These are phyloP conservation scores for Aquilaria agallochum DNA, from an alignment of 441 rosid genomes.

Conservation along the genomic window DNA sequence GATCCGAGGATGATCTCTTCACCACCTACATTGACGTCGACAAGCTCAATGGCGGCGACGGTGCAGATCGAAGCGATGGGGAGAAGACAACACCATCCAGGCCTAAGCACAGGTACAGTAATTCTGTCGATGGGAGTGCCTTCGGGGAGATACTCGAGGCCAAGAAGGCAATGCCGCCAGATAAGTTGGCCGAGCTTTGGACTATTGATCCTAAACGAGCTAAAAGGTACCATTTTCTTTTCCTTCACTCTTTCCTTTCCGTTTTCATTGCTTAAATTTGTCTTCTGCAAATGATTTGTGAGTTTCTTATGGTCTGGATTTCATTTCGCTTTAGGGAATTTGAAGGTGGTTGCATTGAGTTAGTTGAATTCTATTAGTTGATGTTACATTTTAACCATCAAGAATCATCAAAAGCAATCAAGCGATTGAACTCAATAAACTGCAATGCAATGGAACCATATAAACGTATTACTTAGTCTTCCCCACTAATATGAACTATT, in stretches of 20 bases:
- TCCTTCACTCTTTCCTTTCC: neutral
- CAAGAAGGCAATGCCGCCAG: constrained; percentile 82
- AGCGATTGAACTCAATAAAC: no score
- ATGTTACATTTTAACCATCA: no score
- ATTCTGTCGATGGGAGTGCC: constrained; percentile 55
- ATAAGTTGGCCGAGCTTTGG: constrained; percentile 82
- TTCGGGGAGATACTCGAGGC: constrained; percentile 59
- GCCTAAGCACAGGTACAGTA: constrained; percentile 57
- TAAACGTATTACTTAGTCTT: no score
- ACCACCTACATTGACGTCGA: constrained; percentile 82
- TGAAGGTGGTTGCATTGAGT: neutral
- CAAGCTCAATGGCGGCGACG: constrained; percentile 25
- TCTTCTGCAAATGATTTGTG: no score
- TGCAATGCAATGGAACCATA: no score
- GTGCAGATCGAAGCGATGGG: constrained; percentile 18
- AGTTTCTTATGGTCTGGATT: neutral
- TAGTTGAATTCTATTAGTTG: no score
- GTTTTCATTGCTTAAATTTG: neutral
- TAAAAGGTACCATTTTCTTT: constrained; percentile 44
- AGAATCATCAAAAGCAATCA: no score
- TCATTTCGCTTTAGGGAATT: neutral
- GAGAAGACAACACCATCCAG: constrained; percentile 17
- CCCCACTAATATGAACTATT: no score
- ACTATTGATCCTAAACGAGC: constrained; percentile 77
- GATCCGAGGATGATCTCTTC: constrained; percentile 76